Base-by-base conservation (phyloP, 2,329 filamentous ascomycete genomes). In the Alternaria consortialis region DNA sequence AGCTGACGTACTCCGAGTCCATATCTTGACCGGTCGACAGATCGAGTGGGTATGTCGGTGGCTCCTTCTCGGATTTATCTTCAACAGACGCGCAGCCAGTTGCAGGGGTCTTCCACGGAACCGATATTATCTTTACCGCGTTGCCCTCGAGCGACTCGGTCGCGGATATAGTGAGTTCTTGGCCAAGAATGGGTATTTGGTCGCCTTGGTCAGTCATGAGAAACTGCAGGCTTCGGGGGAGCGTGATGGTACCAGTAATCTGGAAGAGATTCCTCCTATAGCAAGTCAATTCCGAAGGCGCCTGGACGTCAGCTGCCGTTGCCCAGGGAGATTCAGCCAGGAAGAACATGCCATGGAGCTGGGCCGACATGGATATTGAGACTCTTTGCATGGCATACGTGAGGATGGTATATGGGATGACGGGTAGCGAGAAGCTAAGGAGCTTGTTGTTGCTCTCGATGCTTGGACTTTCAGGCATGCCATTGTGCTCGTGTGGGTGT, bases 181-280 rank as follows among this genome's bases (percentile, higher is more conserved):
- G 91, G 65, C 85, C 91, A 65, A 88, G 87, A 50, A 97, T 92
- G 2, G 91, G 90, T 40, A 97, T 89, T 44, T 91, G 90, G 76
- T 97, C 92, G 44, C 93, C 93, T 55, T 91, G 88, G 60, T 97
- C 93, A 17, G 90, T 92, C 77, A 97, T 85, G 56, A 97, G 88
- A 53, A 91, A 95, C 56, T 94, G 84, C 64, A 93, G 86, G 29
- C 88, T 90, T 64, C 92, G 84, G 2, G 94, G 93, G 13, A 94
- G 85, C 40, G 93, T 93, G 59, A 97, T 87, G 5, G 90, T 93
- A 59, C 94, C 94, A 63, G 93, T 97, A 74, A 97, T 96, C 79
- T 97, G 94, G 80, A 98, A 98, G 50, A 98, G 84, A 75, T 98
- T 98, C 48, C 94, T 88, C 66, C 94, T 91, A 80, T 98, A 98